Percentiles rank a stretch among this genome's conserved stretches.
phyloP scores from a whole-genome alignment of 2,329 filamentous ascomycete species.

The Stachybotrys echinatus region DNA sequence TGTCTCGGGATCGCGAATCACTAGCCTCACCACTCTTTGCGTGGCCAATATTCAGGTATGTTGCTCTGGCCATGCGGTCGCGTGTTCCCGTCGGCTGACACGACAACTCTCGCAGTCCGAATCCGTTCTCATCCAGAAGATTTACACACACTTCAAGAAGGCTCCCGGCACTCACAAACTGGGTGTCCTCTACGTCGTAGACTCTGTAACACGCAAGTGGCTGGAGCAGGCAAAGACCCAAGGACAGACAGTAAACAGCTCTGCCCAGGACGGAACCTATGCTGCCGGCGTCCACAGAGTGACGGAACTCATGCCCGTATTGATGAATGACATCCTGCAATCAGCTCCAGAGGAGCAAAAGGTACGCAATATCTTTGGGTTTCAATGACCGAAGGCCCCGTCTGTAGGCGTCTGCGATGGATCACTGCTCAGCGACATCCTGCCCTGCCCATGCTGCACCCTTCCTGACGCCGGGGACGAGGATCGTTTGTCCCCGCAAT shows the following conservation, averaged over 20 bases:
- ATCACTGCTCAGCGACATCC: not conserved
- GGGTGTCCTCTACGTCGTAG: conserved; percentile 99
- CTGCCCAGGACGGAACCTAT: conserved; percentile 85
- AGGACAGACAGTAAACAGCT: conserved; percentile 74
- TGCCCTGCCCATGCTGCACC: not conserved
- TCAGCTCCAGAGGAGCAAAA: conserved; percentile 91
- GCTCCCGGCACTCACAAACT: conserved; percentile 93
- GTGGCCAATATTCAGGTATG: conserved; percentile 84
- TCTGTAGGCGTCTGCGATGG: conserved; percentile 10
- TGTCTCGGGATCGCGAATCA: conserved; percentile 89
- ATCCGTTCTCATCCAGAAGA: conserved; percentile 89
- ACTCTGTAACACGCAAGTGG: conserved; percentile 99
- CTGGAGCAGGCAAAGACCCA: conserved; percentile 88
- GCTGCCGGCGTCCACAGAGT: conserved; percentile 94
- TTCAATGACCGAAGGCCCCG: no score
- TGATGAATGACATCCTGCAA: conserved; percentile 94
- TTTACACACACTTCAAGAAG: conserved; percentile 96
- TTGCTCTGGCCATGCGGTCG: not conserved
- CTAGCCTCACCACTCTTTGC: conserved; percentile 79
- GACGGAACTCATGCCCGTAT: conserved; percentile 84
- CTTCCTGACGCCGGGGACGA: not conserved
- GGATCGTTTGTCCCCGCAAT: not conserved
- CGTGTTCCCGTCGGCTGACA: not conserved
- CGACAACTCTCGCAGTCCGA: conserved; percentile 60
- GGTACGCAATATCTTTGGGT: conserved; percentile 61